Conservation (phyloP, 768 basidiomycete species). For the Phylloporus arenicola region DNA sequence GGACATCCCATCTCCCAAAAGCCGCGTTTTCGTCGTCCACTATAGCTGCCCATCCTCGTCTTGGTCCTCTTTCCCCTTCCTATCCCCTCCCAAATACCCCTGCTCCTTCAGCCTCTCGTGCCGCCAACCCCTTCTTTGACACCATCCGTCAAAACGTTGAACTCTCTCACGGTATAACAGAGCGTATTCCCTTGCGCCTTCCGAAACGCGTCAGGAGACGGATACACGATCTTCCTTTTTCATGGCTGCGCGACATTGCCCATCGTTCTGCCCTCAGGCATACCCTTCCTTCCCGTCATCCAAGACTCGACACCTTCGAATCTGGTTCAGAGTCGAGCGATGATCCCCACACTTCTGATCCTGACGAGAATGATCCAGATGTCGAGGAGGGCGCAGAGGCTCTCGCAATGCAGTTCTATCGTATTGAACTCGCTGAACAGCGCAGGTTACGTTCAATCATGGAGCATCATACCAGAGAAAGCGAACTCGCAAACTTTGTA, state of each 20-base stretch:
- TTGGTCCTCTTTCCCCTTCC: conserved; percentile 2
- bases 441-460: conserved; percentile 83
- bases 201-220: conserved; percentile 46
- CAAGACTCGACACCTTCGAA: conserved; percentile 15
- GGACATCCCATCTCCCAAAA: conserved; percentile 56
- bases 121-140: conserved; percentile 88
- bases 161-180: conserved; percentile 66
- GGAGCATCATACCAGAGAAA: conserved; percentile 80
- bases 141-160: conserved; percentile 86
- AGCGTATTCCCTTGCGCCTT: conserved; percentile 72
- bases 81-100: conserved; percentile 12
- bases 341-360: conserved; percentile 28
- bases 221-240: conserved; percentile 71
- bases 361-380: conserved; percentile 33
- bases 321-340: conserved; percentile 34
- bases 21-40: conserved; percentile 57
- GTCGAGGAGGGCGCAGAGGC: conserved; percentile 69
- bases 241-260: conserved; percentile 74
- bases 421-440: conserved; percentile 89
- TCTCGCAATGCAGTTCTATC: conserved; percentile 90
- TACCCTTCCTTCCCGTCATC: conserved; percentile 9
- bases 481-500: conserved; percentile 16
- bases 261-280: conserved; percentile 37
- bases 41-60: conserved; percentile 21
- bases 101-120: conserved; percentile 18